Evolutionary conservation across 2,329 filamentous ascomycete species (phyloP), one percentile per base, ranked within the genome.

Genomic region (Aspergillus tubingensis): DNA sequence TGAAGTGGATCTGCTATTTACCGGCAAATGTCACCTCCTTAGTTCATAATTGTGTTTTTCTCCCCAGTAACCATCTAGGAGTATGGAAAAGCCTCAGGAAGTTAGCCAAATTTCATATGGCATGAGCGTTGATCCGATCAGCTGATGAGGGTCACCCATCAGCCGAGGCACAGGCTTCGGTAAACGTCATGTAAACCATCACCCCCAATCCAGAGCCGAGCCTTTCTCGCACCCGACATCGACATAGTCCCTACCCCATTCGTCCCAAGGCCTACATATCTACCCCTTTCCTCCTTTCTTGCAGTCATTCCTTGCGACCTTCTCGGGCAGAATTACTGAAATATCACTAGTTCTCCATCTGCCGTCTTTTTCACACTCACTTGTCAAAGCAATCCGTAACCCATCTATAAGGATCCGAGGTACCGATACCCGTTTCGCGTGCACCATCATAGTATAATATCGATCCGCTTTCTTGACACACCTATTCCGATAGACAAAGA

Each of bases 161-260:
- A 73, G 66, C 73, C 73, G 73, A 75, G 73, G 73, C 68, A 69
- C 66, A 72, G 56, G 47, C 59, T 66, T 74, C 72, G 72, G 72
- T 61, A 74, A 74, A 74, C 73, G 73, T 75, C 73, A 74, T 75
- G 70, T 67, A 70, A 65, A 64, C 65, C 63, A 59, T 65, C 61
- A 54, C 62, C 54, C 59, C 53, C 65, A 60, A 56, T 54, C 57
- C 58, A 57, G 65, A 66, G 66, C 72, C 72, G 72, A 73, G 64
- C 65, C 67, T 70, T 73, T 72, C 67, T 70, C 67, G 66, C 62
- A 64, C 60, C 56, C 32, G 43, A 52, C 13, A 30, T 25, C 43
- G 44, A 62, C 21, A 6, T 53, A 19, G 39, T 58, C 39, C 39
- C 52, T 39, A 44, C 44, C 49, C 54, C 56, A 59, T 59, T 38